These are phyloP conservation scores for Mucor racemosus DNA, from an alignment of 371 early-diverging fungal species.

Conservation along the genomic window DNA sequence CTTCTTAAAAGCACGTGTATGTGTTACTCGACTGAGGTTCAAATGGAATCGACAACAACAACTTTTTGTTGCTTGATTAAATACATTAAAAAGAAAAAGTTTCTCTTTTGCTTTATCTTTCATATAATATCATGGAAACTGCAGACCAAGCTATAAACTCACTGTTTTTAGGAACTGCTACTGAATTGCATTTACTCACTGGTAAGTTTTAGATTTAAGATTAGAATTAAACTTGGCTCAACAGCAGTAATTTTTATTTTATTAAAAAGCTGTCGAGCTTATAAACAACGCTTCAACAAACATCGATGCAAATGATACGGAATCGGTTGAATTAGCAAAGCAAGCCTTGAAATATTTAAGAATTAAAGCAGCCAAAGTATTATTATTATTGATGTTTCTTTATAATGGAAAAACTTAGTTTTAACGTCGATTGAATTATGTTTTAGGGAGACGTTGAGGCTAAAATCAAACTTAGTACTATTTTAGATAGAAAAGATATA, in stretches of 20 bases:
- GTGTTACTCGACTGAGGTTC: too few relatives aligned
- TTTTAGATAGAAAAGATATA: constrained; percentile 24
- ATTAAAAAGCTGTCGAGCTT: constrained; percentile 28
- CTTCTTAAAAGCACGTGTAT: too few relatives aligned
- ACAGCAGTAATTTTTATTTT: not conserved
- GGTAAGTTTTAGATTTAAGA: constrained; percentile 22
- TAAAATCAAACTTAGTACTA: constrained; percentile 48
- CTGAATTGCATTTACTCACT: constrained; percentile 29
- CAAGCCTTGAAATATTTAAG: constrained; percentile 33
- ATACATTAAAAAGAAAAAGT: too few relatives aligned
- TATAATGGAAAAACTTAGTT: too few relatives aligned
- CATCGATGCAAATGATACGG: not conserved
- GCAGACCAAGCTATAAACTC: constrained; percentile 19
- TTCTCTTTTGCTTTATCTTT: not conserved
- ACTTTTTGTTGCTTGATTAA: not conserved
- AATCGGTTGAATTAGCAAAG: constrained; percentile 16
- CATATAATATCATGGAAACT: constrained; percentile 3
- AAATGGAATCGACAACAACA: too few relatives aligned
- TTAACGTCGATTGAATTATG: not conserved
- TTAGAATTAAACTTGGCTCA: too few relatives aligned
- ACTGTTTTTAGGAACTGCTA: constrained; percentile 27
- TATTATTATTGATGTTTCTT: not conserved
- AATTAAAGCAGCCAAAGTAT: constrained; percentile 40
- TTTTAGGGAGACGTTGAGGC: constrained; percentile 53
- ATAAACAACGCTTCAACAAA: constrained; percentile 17